phyloP scores from a whole-genome alignment of 2,329 filamentous ascomycete species.

The Pestalotiopsis fici region DNA sequence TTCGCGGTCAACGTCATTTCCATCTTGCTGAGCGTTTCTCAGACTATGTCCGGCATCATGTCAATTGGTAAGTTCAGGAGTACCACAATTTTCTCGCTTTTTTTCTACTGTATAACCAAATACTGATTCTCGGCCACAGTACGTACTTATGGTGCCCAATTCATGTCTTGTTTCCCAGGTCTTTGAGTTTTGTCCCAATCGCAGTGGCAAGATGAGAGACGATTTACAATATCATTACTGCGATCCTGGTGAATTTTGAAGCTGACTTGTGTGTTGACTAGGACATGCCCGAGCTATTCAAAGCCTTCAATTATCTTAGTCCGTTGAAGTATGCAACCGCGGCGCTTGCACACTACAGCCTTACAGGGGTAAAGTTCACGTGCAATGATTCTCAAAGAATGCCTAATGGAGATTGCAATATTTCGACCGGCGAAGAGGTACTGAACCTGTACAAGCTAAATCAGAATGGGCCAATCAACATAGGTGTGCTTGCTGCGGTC shows the following conservation, averaged over 20 bases:
- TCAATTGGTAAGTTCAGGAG: constrained; percentile 45
- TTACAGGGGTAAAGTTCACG: constrained; percentile 62
- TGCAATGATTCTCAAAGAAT: constrained; percentile 63
- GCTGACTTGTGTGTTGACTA: too few relatives aligned
- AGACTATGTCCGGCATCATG: constrained; percentile 71
- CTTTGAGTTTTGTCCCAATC: too few relatives aligned
- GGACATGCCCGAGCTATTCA: constrained; percentile 64
- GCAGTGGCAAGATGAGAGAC: too few relatives aligned
- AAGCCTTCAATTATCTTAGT: constrained; percentile 70
- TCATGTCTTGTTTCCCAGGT: too few relatives aligned
- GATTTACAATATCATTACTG: too few relatives aligned
- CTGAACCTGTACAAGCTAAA: constrained; percentile 65
- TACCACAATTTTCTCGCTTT: too few relatives aligned
- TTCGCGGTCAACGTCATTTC: constrained; percentile 76
- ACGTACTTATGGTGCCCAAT: too few relatives aligned
- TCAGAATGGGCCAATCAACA: constrained; percentile 59
- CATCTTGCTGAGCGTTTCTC: constrained; percentile 69
- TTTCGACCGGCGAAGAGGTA: constrained; percentile 67
- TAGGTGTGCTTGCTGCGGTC: constrained; percentile 64
- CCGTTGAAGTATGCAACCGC: constrained; percentile 71
- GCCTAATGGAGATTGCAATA: constrained; percentile 61
- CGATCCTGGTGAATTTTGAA: too few relatives aligned
- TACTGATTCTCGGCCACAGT: too few relatives aligned
- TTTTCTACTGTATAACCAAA: too few relatives aligned
- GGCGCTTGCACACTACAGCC: constrained; percentile 66